phyloP scores from a whole-genome alignment of 345 rosid species.

The Eucalyptus coolabah region DNA sequence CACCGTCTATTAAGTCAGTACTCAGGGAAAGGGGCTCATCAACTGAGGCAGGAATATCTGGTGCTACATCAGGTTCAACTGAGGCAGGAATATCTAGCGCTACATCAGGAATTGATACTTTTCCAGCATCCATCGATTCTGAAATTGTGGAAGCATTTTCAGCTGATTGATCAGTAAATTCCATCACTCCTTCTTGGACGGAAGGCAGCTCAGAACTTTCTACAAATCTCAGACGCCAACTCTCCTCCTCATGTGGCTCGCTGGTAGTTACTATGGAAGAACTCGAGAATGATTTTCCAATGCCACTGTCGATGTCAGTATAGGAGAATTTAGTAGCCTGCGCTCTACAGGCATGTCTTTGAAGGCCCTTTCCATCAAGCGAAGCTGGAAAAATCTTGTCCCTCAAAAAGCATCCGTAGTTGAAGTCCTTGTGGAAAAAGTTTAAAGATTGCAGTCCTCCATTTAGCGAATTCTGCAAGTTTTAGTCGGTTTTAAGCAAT shows the following conservation, averaged over 20 bases:
- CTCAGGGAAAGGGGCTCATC: slow-evolving; percentile 19
- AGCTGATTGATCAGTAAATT: slow-evolving; percentile 15
- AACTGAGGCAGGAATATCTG: slow-evolving; percentile 19
- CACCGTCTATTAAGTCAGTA: slow-evolving; percentile 17
- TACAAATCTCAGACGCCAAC: slow-evolving; percentile 26
- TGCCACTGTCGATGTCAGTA: slow-evolving; percentile 17
- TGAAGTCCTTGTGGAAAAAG: slow-evolving; percentile 27
- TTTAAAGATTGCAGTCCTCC: slow-evolving; percentile 31
- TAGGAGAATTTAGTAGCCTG: slow-evolving; percentile 43
- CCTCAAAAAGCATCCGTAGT: slow-evolving; percentile 22
- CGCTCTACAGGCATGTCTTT: slow-evolving; percentile 11
- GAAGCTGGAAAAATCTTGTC: slow-evolving; percentile 21
- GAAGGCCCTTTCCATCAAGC: slow-evolving; percentile 18
- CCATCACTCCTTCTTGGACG: slow-evolving; percentile 17
- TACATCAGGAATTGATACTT: slow-evolving; percentile 9
- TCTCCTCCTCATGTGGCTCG: slow-evolving; percentile 2
- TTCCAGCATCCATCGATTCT: slow-evolving; percentile 26
- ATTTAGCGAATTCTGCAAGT: slow-evolving; percentile 38
- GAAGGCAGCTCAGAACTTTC: slow-evolving; percentile 20
- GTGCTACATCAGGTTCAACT: slow-evolving; percentile 8
- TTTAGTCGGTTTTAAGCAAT: not conserved
- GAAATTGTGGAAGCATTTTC: slow-evolving; percentile 15
- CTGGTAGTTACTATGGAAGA: slow-evolving; percentile 8
- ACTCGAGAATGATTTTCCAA: slow-evolving; percentile 16
- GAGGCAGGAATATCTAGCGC: slow-evolving; percentile 18